Evolutionary conservation across 2,329 filamentous ascomycete species (phyloP).

Genomic region (Epichloe sibirici): DNA sequence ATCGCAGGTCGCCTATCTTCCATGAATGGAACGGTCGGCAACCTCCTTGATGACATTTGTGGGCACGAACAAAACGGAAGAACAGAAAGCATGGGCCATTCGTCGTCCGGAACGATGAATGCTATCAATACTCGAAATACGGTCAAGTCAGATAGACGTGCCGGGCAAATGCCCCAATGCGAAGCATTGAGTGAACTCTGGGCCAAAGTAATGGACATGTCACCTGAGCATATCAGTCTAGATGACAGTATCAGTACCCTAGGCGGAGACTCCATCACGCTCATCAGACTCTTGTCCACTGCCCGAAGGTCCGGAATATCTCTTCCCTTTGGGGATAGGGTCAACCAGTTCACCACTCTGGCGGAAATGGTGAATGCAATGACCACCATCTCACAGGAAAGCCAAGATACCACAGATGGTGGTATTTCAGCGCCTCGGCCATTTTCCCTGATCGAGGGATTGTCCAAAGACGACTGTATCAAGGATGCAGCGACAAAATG

Average conservation of each 20-base stretch:
- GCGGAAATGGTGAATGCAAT: not conserved
- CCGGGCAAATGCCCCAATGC: not conserved
- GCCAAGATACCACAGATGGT: not conserved
- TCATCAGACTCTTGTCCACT: not conserved
- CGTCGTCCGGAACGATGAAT: not conserved
- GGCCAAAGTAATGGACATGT: not conserved
- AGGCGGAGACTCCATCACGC: not conserved
- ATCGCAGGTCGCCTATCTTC: not conserved
- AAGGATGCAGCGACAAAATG: not conserved
- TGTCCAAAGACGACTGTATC: not conserved
- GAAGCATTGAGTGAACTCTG: not conserved
- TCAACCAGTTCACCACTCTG: not conserved
- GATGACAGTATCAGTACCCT: not conserved
- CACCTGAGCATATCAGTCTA: not conserved
- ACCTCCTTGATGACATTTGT: not conserved
- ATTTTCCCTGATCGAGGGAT: not conserved
- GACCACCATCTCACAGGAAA: not conserved
- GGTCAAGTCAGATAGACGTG: not conserved
- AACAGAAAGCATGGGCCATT: not conserved
- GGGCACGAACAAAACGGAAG: not conserved
- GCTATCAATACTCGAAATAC: not conserved
- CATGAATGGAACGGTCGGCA: not conserved
- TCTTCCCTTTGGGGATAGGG: not conserved
- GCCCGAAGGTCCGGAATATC: not conserved
- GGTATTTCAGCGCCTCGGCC: not conserved